A percentile compares a stretch with the other conserved stretches of the same genome.
Evolutionary conservation across 1,284 basidiomycete species (phyloP).

Genomic region (Coniferiporia weirii): DNA sequence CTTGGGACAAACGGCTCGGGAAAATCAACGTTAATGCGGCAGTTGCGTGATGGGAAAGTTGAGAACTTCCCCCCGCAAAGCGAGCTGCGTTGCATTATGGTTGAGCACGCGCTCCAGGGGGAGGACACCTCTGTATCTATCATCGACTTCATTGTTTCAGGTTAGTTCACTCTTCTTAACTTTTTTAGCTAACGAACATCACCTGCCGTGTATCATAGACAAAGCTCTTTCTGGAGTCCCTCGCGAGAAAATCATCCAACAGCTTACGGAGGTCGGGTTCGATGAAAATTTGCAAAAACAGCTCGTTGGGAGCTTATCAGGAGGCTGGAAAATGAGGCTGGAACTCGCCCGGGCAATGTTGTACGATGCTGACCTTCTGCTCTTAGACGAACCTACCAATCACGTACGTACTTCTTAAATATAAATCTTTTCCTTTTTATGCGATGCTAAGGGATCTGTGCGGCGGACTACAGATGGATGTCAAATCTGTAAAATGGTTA

Average conservation of each 20-base stretch:
- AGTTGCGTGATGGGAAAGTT: slow-evolving; percentile 91
- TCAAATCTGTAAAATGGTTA: slow-evolving; percentile 88
- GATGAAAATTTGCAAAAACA: slow-evolving; percentile 83
- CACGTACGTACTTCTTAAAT: slow-evolving; percentile 52
- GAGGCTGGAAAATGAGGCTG: slow-evolving; percentile 99
- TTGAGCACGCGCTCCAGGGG: slow-evolving; percentile 92
- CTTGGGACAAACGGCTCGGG: slow-evolving; percentile 95
- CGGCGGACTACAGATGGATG: slow-evolving; percentile 62
- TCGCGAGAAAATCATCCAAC: slow-evolving; percentile 68
- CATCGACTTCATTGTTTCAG: slow-evolving; percentile 84
- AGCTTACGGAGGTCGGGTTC: slow-evolving; percentile 87
- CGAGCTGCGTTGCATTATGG: slow-evolving; percentile 87
- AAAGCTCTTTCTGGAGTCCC: slow-evolving; percentile 54
- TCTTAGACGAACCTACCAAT: slow-evolving; percentile 93
- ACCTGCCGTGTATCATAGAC: slow-evolving; percentile 35
- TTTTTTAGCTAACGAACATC: background rate
- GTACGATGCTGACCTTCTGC: slow-evolving; percentile 90
- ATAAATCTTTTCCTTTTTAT: slow-evolving; percentile 17
- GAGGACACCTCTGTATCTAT: slow-evolving; percentile 81
- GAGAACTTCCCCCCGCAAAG: slow-evolving; percentile 94
- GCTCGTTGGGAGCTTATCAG: slow-evolving; percentile 86
- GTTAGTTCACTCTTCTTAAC: slow-evolving; percentile 36
- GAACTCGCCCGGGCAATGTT: slow-evolving; percentile 93
- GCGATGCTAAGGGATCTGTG: slow-evolving; percentile 5
- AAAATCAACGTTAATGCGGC: slow-evolving; percentile 95